phyloP scores from a whole-genome alignment of 768 basidiomycete species.

The Tricholomella constricta region DNA sequence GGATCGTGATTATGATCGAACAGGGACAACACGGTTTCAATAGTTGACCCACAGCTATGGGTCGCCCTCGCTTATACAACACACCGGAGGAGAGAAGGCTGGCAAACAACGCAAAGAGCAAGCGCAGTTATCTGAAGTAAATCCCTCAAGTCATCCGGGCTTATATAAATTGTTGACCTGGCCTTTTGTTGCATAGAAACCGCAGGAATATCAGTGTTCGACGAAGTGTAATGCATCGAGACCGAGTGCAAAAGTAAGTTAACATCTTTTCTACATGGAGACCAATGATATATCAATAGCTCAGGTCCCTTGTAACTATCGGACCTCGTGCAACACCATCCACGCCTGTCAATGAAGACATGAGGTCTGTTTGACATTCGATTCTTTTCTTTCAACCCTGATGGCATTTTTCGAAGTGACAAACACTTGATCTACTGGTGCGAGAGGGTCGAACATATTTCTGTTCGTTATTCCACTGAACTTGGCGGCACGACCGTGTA shows the following conservation, averaged over 20 bases:
- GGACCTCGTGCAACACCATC: no score
- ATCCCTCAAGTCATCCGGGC: no score
- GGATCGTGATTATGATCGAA: not conserved
- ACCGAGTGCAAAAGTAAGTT: not conserved
- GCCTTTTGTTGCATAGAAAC: not conserved
- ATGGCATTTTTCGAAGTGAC: not conserved
- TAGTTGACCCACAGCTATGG: not conserved
- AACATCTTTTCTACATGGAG: no score
- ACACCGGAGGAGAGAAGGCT: not conserved
- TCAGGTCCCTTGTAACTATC: no score
- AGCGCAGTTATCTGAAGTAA: not conserved
- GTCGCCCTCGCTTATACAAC: not conserved
- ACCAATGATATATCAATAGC: no score
- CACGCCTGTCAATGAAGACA: no score
- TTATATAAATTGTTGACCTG: no score
- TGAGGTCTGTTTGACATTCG: not conserved
- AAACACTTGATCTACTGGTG: not conserved
- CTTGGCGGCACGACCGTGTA: not conserved
- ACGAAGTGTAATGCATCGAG: not conserved
- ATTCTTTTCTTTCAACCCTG: not conserved
- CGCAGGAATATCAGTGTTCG: not conserved
- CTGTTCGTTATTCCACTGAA: not conserved
- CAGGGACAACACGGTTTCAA: no score
- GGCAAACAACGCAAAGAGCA: not conserved
- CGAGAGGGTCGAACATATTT: not conserved